Conservation (phyloP, 2,329 filamentous ascomycete genomes). For the Paracoccidioides lutzii region DNA sequence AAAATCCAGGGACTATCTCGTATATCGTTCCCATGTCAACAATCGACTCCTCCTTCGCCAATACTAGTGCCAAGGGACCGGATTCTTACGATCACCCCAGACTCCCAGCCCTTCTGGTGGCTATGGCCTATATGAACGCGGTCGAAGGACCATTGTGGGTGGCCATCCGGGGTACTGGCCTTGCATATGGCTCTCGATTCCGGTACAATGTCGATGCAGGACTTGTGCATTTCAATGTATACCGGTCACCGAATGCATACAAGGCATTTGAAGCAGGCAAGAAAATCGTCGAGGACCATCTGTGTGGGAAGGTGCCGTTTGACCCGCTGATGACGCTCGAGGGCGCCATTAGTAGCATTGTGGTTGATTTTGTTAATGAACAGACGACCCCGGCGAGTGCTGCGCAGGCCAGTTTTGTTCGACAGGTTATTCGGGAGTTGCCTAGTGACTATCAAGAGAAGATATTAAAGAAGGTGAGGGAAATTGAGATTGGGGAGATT, state of each 20-base stretch:
- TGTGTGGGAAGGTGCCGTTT: constrained; percentile 56
- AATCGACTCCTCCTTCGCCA: constrained; percentile 81
- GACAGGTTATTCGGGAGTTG: constrained; percentile 64
- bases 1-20: constrained; percentile 58
- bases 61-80: constrained; percentile 62
- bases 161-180: constrained; percentile 78
- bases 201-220: constrained; percentile 65
- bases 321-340: constrained; percentile 67
- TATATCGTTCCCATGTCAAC: constrained; percentile 82
- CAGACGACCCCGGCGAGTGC: constrained; percentile 74
- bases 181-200: constrained; percentile 82
- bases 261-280: constrained; percentile 72
- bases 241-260: constrained; percentile 76
- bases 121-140: constrained; percentile 79
- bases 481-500: constrained; percentile 65
- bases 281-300: constrained; percentile 60
- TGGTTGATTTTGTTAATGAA: constrained; percentile 74
- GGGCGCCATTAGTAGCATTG: constrained; percentile 79
- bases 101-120: constrained; percentile 74
- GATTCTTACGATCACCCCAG: constrained; percentile 62
- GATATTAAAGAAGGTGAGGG: constrained; percentile 63
- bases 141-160: constrained; percentile 93
- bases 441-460: constrained; percentile 64
- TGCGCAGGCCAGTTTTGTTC: constrained; percentile 70
- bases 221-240: constrained; percentile 70